A percentile compares a stretch with the other conserved stretches of the same genome.
Evolutionary conservation across 345 rosid species (phyloP).

Genomic region (Salix caprea): DNA sequence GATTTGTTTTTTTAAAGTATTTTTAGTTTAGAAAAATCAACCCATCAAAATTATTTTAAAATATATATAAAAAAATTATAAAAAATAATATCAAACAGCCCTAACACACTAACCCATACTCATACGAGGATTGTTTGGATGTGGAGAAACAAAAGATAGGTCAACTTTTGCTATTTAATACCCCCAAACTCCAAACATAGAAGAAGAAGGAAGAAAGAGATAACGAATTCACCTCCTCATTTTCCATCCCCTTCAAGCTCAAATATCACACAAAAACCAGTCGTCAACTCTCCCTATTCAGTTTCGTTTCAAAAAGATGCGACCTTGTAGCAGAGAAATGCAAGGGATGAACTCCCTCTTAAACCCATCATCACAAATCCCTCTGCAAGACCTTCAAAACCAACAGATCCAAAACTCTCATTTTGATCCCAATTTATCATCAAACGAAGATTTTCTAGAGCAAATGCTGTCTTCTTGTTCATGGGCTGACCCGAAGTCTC

Average conservation of each 20-base stretch:
- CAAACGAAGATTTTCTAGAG: constrained; percentile 65
- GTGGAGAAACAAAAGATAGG: not conserved
- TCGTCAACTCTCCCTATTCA: no score
- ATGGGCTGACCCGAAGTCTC: constrained; percentile 43
- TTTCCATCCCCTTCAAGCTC: not conserved
- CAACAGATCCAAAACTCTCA: constrained; percentile 36
- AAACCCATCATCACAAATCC: constrained; percentile 13
- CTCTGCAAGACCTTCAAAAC: constrained; percentile 16
- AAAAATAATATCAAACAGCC: no score
- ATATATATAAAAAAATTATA: no score
- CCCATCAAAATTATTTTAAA: no score
- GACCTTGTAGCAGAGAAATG: constrained; percentile 45
- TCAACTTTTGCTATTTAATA: not conserved
- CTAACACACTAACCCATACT: not conserved
- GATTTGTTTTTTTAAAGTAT: no score
- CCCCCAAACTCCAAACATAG: not conserved
- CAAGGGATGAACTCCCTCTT: constrained; percentile 30
- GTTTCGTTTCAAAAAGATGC: constrained; percentile 15
- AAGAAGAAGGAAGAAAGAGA: no score
- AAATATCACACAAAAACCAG: no score
- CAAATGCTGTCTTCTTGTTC: constrained; percentile 70
- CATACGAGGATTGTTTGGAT: no score
- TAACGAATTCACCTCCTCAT: not conserved
- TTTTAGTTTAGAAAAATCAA: no score
- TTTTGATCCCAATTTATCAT: constrained; percentile 38